phyloP scores from a whole-genome alignment of 2,329 filamentous ascomycete species.

The Camptophora hylomeconis region DNA sequence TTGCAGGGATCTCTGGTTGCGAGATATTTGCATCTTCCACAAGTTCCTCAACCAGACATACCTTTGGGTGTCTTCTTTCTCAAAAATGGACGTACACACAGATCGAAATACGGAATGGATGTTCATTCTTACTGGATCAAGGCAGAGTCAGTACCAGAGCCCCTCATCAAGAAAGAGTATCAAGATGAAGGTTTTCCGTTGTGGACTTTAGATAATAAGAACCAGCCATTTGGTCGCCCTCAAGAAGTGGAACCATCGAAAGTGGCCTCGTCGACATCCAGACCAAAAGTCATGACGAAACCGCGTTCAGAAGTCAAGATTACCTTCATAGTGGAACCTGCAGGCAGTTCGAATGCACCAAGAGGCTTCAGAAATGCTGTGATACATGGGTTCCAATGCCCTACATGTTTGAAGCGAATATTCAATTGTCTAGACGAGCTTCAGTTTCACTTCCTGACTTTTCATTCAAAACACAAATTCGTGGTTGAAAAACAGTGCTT shows the following conservation, averaged over 20 bases:
- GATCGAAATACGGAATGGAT: constrained; percentile 17
- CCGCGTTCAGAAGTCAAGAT: constrained; percentile 1
- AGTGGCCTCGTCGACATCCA: background rate
- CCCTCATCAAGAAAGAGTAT: background rate
- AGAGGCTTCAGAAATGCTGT: constrained; percentile 2
- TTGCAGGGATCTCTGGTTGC: constrained; percentile 15
- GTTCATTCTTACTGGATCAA: constrained; percentile 12
- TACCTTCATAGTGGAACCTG: constrained; percentile 5
- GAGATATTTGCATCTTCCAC: constrained; percentile 14
- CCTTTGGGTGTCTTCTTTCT: constrained; percentile 16
- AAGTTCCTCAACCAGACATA: constrained; percentile 10
- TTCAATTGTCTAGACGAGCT: constrained; percentile 10
- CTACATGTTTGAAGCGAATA: constrained; percentile 8
- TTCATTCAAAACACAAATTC: constrained; percentile 14
- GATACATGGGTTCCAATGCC: constrained; percentile 13
- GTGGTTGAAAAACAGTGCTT: constrained; percentile 6
- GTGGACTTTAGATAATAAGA: constrained; percentile 4
- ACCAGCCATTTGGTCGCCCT: constrained; percentile 1
- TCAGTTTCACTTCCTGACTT: constrained; percentile 13
- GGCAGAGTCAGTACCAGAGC: background rate
- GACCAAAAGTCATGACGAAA: constrained; percentile 1
- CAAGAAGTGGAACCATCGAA: background rate
- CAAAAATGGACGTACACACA: constrained; percentile 11
- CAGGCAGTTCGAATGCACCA: background rate
- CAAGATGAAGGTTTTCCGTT: constrained; percentile 1